These are phyloP conservation scores for Fragaria iinumae DNA, from an alignment of 306 rosid species.

Conservation along the genomic window DNA sequence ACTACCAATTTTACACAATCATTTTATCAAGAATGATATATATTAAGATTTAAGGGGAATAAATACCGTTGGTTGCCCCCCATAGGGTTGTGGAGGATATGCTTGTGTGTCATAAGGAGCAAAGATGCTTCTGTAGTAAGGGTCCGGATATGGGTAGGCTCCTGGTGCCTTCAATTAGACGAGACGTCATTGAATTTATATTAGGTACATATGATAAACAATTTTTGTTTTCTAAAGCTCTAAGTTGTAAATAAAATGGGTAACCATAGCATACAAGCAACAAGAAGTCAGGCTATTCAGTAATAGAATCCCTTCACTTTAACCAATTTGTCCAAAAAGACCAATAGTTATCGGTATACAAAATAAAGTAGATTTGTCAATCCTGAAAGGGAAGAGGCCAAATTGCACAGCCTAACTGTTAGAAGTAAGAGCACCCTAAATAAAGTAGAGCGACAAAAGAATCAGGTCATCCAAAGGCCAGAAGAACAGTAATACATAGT, in stretches of 20 bases:
- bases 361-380: not conserved
- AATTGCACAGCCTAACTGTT: not conserved
- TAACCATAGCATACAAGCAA: not conserved
- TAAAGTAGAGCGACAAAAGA: not conserved
- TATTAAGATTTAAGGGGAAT: not conserved
- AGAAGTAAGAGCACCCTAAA: not conserved
- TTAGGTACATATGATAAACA: not conserved
- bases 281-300: not conserved
- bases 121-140: constrained; percentile 92
- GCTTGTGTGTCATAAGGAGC: constrained; percentile 84
- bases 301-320: not conserved
- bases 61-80: constrained; percentile 85
- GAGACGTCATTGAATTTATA: constrained; percentile 6
- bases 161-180: constrained; percentile 64
- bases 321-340: constrained; percentile 2
- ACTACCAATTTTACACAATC: not conserved
- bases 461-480: not conserved
- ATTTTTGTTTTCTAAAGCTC: not conserved
- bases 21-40: not conserved
- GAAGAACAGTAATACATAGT: not conserved
- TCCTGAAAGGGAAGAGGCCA: not conserved
- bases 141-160: constrained; percentile 89
- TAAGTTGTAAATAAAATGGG: not conserved
- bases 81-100: constrained; percentile 78
- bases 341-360: not conserved